Conservation (phyloP, 2,329 filamentous ascomycete species). For the Colletotrichum horii region DNA sequence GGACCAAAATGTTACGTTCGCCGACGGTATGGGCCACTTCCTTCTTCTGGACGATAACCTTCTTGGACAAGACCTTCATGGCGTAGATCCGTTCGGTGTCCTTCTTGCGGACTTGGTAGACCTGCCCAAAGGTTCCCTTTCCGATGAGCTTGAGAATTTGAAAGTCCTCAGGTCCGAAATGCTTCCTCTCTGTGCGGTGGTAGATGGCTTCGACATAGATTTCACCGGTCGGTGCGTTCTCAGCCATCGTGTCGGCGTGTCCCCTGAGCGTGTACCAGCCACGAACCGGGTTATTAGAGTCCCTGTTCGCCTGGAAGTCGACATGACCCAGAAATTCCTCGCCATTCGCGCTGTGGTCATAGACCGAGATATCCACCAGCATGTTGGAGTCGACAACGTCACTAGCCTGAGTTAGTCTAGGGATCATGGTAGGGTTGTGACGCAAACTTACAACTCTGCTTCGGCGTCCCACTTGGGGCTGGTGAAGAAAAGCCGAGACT, state of each 20-base stretch:
- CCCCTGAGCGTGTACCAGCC: constrained; percentile 87
- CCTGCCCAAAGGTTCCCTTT: constrained; percentile 97
- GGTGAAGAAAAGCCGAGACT: constrained; percentile 68
- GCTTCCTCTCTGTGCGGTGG: constrained; percentile 85
- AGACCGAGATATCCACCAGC: constrained; percentile 90
- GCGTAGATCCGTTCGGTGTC: constrained; percentile 96
- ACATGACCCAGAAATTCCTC: constrained; percentile 94
- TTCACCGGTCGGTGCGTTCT: constrained; percentile 83
- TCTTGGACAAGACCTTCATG: constrained; percentile 99
- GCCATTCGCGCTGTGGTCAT: constrained; percentile 79
- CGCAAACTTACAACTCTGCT: constrained; percentile 81
- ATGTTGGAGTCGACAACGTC: constrained; percentile 93
- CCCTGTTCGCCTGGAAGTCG: constrained; percentile 73
- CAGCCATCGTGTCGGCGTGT: constrained; percentile 71
- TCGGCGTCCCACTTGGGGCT: constrained; percentile 96
- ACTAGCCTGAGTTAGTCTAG: constrained; percentile 50
- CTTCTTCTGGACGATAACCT: constrained; percentile 99
- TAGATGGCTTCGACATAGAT: constrained; percentile 87
- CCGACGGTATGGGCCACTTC: constrained; percentile 97
- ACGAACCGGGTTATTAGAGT: constrained; percentile 73
- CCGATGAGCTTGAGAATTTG: constrained; percentile 95
- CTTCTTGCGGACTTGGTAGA: constrained; percentile 97
- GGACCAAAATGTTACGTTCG: constrained; percentile 95
- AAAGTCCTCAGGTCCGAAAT: constrained; percentile 94
- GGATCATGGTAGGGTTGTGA: neutral